Evolutionary conservation across 2,329 filamentous ascomycete species (phyloP).

Genomic region (Plectosphaerella sp.): DNA sequence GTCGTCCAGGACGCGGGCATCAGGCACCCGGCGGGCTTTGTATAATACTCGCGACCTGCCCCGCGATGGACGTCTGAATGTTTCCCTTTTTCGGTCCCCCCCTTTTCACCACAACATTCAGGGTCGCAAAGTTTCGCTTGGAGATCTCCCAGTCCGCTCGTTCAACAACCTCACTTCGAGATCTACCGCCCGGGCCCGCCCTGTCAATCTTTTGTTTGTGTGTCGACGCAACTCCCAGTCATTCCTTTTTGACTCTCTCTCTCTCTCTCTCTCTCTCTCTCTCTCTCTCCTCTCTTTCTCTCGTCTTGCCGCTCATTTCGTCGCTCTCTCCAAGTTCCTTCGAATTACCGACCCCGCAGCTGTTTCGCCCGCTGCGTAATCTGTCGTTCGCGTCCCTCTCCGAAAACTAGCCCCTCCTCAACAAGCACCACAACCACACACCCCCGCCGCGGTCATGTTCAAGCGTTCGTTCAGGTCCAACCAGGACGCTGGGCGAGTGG

Average conservation of each 20-base stretch:
- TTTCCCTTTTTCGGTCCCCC: conserved; percentile 41
- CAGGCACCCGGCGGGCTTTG: neutral
- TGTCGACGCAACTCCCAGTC: conserved; percentile 19
- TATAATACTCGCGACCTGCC: conserved; percentile 10
- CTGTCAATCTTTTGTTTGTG: conserved; percentile 42
- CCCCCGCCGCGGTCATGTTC: conserved; percentile 62
- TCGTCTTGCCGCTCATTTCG: conserved; percentile 40
- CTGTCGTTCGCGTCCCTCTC: conserved; percentile 18
- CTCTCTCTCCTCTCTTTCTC: conserved; percentile 6
- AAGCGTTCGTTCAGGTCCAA: conserved; percentile 84
- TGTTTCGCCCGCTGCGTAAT: conserved; percentile 30
- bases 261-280: conserved; percentile 24
- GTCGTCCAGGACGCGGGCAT: conserved; percentile 8
- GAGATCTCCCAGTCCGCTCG: conserved; percentile 49
- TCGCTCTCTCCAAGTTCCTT: conserved; percentile 40
- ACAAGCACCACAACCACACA: conserved; percentile 2
- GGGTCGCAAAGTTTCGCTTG: conserved; percentile 55
- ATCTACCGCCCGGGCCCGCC: conserved; percentile 49
- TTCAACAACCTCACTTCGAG: conserved; percentile 27
- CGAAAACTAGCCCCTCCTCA: conserved; percentile 8
- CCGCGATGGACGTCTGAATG: conserved; percentile 17
- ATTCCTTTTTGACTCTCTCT: conserved; percentile 15
- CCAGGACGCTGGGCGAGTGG: conserved; percentile 63
- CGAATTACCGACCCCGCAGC: conserved; percentile 7
- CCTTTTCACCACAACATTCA: conserved; percentile 49